A percentile compares a stretch with the other conserved stretches of the same genome.
Evolutionary conservation across 1,139 yeast species (phyloP).

Genomic region (Tardiomyces depauwii): DNA sequence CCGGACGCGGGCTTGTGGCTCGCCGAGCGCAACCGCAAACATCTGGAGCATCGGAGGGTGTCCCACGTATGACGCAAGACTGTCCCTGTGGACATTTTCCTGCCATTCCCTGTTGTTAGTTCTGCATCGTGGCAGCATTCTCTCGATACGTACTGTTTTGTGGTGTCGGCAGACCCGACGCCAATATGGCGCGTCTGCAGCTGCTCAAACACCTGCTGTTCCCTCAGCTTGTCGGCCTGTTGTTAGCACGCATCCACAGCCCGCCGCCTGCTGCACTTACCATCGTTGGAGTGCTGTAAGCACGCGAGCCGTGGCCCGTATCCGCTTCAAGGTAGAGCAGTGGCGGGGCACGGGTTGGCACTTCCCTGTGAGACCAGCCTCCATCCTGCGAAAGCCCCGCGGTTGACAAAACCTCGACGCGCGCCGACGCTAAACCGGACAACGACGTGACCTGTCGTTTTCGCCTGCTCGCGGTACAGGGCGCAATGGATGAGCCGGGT

Average conservation of each 20-base stretch:
- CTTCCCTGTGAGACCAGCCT: background rate
- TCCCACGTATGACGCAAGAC: conserved; percentile 57
- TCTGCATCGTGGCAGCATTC: background rate
- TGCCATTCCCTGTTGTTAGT: conserved; percentile 33
- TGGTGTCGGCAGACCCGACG: conserved; percentile 60
- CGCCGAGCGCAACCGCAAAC: conserved; percentile 50
- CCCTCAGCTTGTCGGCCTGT: conserved; percentile 60
- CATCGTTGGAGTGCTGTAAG: too few relatives aligned
- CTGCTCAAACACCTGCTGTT: conserved; percentile 49
- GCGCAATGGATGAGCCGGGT: background rate
- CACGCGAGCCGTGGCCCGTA: too few relatives aligned
- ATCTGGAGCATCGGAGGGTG: conserved; percentile 60
- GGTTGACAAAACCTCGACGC: background rate
- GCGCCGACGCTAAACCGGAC: too few relatives aligned
- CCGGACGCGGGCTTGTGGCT: conserved; percentile 39
- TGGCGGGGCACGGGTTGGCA: too few relatives aligned
- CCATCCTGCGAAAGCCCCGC: background rate
- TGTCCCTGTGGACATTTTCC: conserved; percentile 58
- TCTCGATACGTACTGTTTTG: conserved; percentile 25
- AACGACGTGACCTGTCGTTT: too few relatives aligned
- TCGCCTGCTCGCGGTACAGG: background rate
- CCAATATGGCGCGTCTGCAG: conserved; percentile 57
- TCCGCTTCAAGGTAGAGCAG: too few relatives aligned
- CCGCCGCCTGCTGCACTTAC: background rate
- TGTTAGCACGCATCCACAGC: background rate